Evolutionary conservation across 352 stramenopile species (phyloP), one percentile per base, ranked within the genome.

Genomic region (Sclerospora graminicola): DNA sequence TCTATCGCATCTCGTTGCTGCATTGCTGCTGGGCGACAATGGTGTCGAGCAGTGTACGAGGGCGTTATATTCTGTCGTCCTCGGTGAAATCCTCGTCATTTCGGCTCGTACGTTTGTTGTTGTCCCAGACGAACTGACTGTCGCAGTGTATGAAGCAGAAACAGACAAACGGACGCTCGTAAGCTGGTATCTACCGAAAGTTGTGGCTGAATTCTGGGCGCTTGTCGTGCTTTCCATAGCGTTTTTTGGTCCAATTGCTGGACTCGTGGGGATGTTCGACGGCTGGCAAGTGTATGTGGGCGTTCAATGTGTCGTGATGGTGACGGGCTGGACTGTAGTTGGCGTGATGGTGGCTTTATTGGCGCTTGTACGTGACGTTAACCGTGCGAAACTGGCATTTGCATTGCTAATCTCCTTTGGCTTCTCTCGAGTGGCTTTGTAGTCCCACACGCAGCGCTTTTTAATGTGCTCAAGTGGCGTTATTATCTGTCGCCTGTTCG

Each of bases 121-220:
- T 2, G 52, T 82, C 7, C 69, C 69, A 1, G 37, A 66, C 14
- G 66, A 79, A 35, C 29, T 79, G 2, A 48, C 69, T 8, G 57
- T 82, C 8, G 53, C 78, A 14, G 37, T 55, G n/a, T 50, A 63
- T 4, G 66, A 79, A 29, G 73, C 8, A 19, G 8, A 35, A 2
- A 13, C 14, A 35, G 8, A 82, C 54, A 38, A 37, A 9, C 50
- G 43, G 0, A 54, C 54, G 4, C 31, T 75, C 4, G 43, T 55
- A 0, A 46, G 59, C 0, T 81, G 69, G 69, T 81, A 72, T n/a
- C 2, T 75, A 0, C 44, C 65, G 16, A 81, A 81, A 40, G 76
- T 76, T 36, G 4, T 71, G 19, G 77, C 62, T 23, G 69, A 81
- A 42, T n/a, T 78, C 0, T 56, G 51, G 1, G 58, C 66, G 51